A percentile compares a stretch with the other conserved stretches of the same genome.
Conservation (phyloP, 257 asterid genomes). For the Euphrasia confusa region DNA sequence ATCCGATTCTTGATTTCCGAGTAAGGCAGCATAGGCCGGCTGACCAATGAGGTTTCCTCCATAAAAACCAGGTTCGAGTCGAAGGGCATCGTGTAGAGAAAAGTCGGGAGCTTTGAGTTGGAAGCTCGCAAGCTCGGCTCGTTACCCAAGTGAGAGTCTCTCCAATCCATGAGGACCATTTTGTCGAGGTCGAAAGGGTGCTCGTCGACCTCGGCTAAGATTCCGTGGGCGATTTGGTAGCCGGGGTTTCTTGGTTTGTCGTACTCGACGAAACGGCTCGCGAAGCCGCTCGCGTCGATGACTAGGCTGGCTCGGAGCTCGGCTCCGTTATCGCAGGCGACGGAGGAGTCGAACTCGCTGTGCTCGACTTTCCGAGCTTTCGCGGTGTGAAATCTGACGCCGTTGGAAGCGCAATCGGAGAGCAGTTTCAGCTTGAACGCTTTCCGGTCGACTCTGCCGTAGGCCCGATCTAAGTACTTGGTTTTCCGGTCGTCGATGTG, state of each 20-base stretch:
- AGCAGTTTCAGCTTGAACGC: slow-evolving; percentile 58
- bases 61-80: slow-evolving; percentile 66
- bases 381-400: slow-evolving; percentile 60
- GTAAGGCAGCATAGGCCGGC: slow-evolving; percentile 64
- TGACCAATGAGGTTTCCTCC: slow-evolving; percentile 79
- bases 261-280: slow-evolving; percentile 56
- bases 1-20: slow-evolving; percentile 70
- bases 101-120: slow-evolving; percentile 59
- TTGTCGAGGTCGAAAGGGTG: slow-evolving; percentile 89
- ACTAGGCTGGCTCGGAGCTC: slow-evolving; percentile 55
- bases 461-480: slow-evolving; percentile 67
- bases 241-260: slow-evolving; percentile 71
- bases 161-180: slow-evolving; percentile 96
- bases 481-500: slow-evolving; percentile 51
- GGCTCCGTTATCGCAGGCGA: slow-evolving; percentile 67
- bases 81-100: slow-evolving; percentile 86
- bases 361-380: slow-evolving; percentile 65
- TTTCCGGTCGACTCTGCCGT: slow-evolving; percentile 64
- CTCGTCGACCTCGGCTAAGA: slow-evolving; percentile 69
- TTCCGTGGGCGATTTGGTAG: slow-evolving; percentile 85
- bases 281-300: slow-evolving; percentile 89
- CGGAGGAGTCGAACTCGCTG: slow-evolving; percentile 65
- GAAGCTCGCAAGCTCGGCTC: slow-evolving; percentile 57
- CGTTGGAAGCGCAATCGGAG: slow-evolving; percentile 43
- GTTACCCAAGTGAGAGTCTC: slow-evolving; percentile 86